phyloP scores from a whole-genome alignment of 495 filamentous ascomycete genomes.

The Copromyces sp. region DNA sequence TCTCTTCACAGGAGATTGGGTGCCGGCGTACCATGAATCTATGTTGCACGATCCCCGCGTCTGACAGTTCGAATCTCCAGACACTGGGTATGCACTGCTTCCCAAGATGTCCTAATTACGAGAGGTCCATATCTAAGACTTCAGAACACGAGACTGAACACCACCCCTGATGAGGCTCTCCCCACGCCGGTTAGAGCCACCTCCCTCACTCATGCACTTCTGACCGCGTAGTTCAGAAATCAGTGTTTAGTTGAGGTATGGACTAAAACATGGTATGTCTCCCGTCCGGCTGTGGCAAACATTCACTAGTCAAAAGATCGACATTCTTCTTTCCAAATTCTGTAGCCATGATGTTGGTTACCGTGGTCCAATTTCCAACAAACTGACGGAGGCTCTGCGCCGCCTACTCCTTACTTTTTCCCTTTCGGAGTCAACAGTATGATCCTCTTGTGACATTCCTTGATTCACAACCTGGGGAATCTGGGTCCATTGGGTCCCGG shows the following conservation, averaged over 20 bases:
- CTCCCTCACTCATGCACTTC: not conserved
- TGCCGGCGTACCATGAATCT: not conserved
- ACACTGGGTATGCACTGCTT: not conserved
- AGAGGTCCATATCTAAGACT: not conserved
- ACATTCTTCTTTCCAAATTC: not conserved
- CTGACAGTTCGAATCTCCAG: not conserved
- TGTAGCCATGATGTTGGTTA: not conserved
- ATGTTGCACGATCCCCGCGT: not conserved
- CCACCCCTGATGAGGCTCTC: not conserved
- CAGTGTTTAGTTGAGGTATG: not conserved
- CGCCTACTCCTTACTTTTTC: not conserved
- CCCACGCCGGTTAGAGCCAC: not conserved
- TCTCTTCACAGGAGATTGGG: not conserved
- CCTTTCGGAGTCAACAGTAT: not conserved
- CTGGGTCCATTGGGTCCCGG: not conserved
- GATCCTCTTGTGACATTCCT: not conserved
- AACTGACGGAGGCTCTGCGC: not conserved
- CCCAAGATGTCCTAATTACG: not conserved
- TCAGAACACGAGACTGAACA: not conserved
- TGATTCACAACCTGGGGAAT: not conserved
- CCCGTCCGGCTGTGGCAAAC: not conserved
- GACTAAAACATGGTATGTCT: not conserved
- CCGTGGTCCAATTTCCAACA: not conserved
- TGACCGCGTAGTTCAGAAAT: not conserved
- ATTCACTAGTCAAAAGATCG: not conserved